phyloP scores from a whole-genome alignment of 257 asterid genomes.

The Ocimum tenuiflorum region DNA sequence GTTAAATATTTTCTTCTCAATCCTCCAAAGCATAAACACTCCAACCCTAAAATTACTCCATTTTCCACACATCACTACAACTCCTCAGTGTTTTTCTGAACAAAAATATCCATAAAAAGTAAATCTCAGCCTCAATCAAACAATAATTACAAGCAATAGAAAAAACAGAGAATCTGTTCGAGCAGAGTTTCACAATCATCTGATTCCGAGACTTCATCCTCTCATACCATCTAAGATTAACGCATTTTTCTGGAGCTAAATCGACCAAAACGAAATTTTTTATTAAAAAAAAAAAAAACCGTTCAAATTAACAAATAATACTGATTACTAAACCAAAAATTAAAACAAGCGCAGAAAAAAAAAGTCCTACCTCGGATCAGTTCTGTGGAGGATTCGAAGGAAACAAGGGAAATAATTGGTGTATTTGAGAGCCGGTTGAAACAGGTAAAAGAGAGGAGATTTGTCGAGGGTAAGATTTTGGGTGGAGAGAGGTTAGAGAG shows the following conservation, averaged over 20 bases:
- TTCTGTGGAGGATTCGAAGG: conserved; percentile 7
- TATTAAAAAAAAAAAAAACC: not conserved
- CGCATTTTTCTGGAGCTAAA: conserved; percentile 15
- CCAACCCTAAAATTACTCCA: not conserved
- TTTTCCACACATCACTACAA: not conserved
- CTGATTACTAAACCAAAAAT: not conserved
- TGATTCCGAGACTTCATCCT: not conserved
- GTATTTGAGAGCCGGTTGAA: not conserved
- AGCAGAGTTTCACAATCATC: conserved; percentile 6
- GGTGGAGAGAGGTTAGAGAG: conserved; percentile 55
- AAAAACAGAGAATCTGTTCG: not conserved
- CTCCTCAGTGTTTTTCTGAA: not conserved
- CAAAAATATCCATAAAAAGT: not conserved
- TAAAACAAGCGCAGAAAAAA: not conserved
- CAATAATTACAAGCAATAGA: not conserved
- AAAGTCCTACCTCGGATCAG: conserved; percentile 18
- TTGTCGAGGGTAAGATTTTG: conserved; percentile 31
- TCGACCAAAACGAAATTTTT: not conserved
- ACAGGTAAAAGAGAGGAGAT: conserved; percentile 16
- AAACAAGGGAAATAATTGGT: not conserved
- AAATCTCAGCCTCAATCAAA: not conserved
- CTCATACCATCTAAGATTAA: not conserved
- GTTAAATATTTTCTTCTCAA: not conserved
- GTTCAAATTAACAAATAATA: not conserved
- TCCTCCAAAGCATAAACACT: not conserved